Evolutionary conservation across 2,329 filamentous ascomycete genomes (phyloP), one percentile per base, ranked within the genome.

Genomic region (Diaporthe ampelina): DNA sequence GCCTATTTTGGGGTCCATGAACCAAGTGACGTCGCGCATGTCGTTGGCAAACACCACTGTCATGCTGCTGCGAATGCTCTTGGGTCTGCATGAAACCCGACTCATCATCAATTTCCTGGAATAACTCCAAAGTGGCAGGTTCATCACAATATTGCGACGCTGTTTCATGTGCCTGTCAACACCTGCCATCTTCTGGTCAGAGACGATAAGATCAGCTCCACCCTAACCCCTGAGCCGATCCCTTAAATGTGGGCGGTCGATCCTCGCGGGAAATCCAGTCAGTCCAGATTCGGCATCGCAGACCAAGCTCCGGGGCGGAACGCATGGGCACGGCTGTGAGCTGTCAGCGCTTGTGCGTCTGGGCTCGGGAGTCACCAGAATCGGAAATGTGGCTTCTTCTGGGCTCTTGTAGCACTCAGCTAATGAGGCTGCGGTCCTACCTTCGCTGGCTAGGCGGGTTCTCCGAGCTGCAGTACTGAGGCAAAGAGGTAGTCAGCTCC

Each of bases 131-230:
- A 32, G 57, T 61, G 56, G n/a, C 57, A 59, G 19, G 69, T 71
- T 59, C 69, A 61, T 50, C 56, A 71, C 69, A 59, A 52, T 35
- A 61, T 61, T 52, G 56, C 69, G 56, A 71, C 69, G 45, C 32
- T 52, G 69, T 72, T 72, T 72, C 69, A 72, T 59, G 57, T 61
- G 43, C 69, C 57, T 63, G 69, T 72, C 69, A 19, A 72, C 45
- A 43, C 58, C 69, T 70, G 54, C 67, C 54, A 70, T 45, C 52
- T 48, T 26, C 52, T 48, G 48, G 63, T 68, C 63, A 54, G 63
- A 52, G 48, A 40, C 2, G 63, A 70, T 35, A 35, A 45, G 54
- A 59, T 63, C 45, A 63, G 24, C 24, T 50, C 32, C 68, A 70
- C 52, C 29, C 19, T 21, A 17, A 26, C 57, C 69, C 69, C 56